Evolutionary conservation across 805 yeast species (phyloP).

Genomic region (Cyberlindnera mississippiensis): DNA sequence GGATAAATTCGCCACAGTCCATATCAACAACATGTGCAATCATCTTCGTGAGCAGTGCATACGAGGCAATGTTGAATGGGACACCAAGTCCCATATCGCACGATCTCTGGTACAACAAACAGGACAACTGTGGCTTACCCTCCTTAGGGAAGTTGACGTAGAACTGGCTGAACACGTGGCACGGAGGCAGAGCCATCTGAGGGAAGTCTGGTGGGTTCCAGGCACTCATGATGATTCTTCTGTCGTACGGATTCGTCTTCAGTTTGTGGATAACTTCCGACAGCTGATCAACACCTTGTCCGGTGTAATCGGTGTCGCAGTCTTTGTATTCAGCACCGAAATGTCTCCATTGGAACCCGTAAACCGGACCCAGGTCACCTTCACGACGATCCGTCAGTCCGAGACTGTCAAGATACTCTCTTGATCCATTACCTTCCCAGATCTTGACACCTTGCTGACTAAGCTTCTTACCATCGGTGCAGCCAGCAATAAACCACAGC

Average conservation of each 20-base stretch:
- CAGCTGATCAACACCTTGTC: constrained; percentile 89
- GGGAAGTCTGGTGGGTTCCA: constrained; percentile 98
- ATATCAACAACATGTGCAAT: constrained; percentile 92
- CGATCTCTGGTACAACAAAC: constrained; percentile 92
- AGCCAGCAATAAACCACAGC: constrained; percentile 88
- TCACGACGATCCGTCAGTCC: constrained; percentile 79
- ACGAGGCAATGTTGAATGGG: constrained; percentile 96
- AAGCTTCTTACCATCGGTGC: constrained; percentile 79
- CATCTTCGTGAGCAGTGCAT: constrained; percentile 89
- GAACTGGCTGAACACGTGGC: constrained; percentile 95
- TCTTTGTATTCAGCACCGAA: constrained; percentile 91
- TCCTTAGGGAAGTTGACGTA: constrained; percentile 79
- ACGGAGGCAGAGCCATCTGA: constrained; percentile 97
- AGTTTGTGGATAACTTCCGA: constrained; percentile 73
- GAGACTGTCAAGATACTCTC: constrained; percentile 80
- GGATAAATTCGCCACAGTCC: constrained; percentile 94
- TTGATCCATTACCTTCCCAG: constrained; percentile 98
- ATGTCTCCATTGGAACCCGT: constrained; percentile 99
- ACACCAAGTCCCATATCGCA: constrained; percentile 99
- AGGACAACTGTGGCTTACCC: constrained; percentile 67
- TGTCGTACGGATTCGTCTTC: constrained; percentile 86
- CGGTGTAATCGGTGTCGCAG: constrained; percentile 82
- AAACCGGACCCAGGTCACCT: constrained; percentile 97
- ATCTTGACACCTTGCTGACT: constrained; percentile 87
- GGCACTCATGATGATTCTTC: constrained; percentile 92